Conservation (phyloP, 306 rosid species). For the Glycyrrhiza uralensis region DNA sequence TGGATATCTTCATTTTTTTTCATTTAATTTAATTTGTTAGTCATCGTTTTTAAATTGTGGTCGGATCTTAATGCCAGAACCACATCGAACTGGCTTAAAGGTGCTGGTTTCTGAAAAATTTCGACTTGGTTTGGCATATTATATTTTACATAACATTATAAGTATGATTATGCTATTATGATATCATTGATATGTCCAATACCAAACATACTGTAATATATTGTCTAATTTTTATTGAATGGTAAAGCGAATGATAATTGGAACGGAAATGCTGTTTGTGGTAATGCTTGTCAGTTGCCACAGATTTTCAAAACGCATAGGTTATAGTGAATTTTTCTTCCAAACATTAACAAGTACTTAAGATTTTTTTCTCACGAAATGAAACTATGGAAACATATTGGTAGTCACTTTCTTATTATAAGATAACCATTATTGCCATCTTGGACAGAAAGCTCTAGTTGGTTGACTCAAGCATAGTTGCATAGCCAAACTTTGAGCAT, state of each 20-base stretch:
- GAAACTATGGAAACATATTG: not conserved
- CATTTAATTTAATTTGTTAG: too few relatives aligned
- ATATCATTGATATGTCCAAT: too few relatives aligned
- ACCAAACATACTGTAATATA: not conserved
- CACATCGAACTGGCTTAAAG: too few relatives aligned
- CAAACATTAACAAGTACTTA: not conserved
- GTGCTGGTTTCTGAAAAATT: too few relatives aligned
- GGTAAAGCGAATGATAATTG: not conserved
- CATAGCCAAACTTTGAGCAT: not conserved
- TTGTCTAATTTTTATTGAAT: too few relatives aligned
- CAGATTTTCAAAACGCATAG: not conserved
- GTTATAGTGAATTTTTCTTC: too few relatives aligned
- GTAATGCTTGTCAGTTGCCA: not conserved
- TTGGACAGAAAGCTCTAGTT: conserved; percentile 1
- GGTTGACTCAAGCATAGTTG: not conserved
- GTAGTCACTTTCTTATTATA: not conserved
- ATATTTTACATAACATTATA: too few relatives aligned
- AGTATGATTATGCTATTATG: too few relatives aligned
- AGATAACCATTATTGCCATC: not conserved
- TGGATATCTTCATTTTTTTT: too few relatives aligned
- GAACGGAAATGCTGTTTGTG: not conserved
- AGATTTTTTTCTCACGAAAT: not conserved
- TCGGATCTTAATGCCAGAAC: too few relatives aligned
- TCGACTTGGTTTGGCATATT: too few relatives aligned
- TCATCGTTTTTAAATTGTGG: too few relatives aligned